phyloP scores from a whole-genome alignment of 495 filamentous ascomycete species.

The Chlorociboria aeruginascens region DNA sequence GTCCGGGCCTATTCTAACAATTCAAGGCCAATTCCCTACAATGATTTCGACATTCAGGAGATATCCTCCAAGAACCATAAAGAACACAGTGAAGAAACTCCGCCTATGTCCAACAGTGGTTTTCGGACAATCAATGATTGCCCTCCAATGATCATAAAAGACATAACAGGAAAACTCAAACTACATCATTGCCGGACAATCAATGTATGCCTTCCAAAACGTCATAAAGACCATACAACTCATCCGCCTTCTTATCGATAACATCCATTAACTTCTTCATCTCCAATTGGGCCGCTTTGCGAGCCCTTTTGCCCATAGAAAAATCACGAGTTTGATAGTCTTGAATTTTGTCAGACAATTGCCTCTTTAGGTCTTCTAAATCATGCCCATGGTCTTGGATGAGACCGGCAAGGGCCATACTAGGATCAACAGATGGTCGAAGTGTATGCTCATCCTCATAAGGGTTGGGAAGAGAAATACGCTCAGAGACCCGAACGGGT shows the following conservation, averaged over 20 bases:
- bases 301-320: conserved; percentile 52
- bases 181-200: too few species aligned
- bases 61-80: too few species aligned
- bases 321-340: conserved; percentile 59
- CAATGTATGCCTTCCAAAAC: conserved; percentile 55
- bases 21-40: background rate
- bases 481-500: conserved; percentile 60
- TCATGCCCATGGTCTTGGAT: conserved; percentile 77
- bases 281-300: conserved; percentile 49
- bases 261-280: conserved; percentile 51
- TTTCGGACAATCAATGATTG: too few species aligned
- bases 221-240: conserved; percentile 82
- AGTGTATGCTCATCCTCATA: conserved; percentile 63
- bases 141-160: too few species aligned
- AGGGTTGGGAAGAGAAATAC: conserved; percentile 35
- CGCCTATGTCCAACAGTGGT: too few species aligned
- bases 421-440: conserved; percentile 63
- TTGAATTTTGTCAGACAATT: conserved; percentile 43
- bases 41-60: too few species aligned
- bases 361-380: conserved; percentile 63
- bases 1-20: background rate
- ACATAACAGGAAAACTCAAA: too few species aligned
- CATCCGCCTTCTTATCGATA: conserved; percentile 71
- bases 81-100: too few species aligned
- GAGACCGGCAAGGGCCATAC: conserved; percentile 64